These are phyloP conservation scores for Pugionium cornutum DNA, from an alignment of 345 rosid species.

Conservation along the genomic window DNA sequence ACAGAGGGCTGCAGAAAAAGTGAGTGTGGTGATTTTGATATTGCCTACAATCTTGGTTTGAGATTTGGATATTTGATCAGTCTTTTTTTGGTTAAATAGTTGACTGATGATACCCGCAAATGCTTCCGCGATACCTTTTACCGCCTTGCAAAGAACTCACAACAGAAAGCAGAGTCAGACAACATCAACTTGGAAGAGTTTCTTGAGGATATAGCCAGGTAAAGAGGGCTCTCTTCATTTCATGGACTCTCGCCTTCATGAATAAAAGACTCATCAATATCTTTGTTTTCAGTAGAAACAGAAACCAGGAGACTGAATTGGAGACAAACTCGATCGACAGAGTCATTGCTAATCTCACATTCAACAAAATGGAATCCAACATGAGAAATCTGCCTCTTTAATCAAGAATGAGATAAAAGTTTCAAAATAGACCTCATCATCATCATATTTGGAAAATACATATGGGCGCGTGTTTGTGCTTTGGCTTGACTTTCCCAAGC, in stretches of 20 bases:
- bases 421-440: neutral
- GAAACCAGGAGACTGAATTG: conserved; percentile 45
- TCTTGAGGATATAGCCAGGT: conserved; percentile 23
- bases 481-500: conserved; percentile 30
- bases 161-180: conserved; percentile 21
- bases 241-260: neutral
- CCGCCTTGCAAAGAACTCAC: conserved; percentile 77
- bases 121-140: conserved; percentile 84
- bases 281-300: conserved; percentile 38
- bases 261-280: neutral
- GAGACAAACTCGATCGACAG: conserved; percentile 79
- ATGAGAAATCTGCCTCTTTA: conserved; percentile 34
- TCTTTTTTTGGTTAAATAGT: conserved; percentile 32
- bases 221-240: conserved; percentile 7
- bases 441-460: conserved; percentile 5
- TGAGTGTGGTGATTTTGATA: conserved; percentile 28
- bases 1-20: conserved; percentile 62
- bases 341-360: conserved; percentile 76
- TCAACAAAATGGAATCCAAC: conserved; percentile 57
- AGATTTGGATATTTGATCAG: neutral
- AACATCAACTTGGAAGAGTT: conserved; percentile 28
- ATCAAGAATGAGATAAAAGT: conserved; percentile 16
- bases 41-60: neutral
- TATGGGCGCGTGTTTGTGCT: neutral
- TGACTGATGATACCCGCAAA: conserved; percentile 61